Evolutionary conservation across 768 basidiomycete species (phyloP).

Genomic region (Pleurotus tuber-regium): DNA sequence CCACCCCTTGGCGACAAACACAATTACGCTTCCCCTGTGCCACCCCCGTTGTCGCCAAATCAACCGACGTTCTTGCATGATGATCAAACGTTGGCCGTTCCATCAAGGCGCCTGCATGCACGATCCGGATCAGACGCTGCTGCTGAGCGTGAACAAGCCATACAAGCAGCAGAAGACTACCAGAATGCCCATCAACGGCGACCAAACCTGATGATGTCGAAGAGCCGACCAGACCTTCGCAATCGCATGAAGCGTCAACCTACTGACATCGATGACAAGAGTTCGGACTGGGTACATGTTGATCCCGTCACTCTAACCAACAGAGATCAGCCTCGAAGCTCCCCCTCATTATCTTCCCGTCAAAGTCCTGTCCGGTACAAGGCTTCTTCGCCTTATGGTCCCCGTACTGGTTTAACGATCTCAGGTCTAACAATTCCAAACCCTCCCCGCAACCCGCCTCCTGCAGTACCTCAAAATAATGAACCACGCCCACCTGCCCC

Average conservation of each 20-base stretch:
- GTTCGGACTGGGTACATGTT: conserved; percentile 16
- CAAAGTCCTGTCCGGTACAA: conserved; percentile 30
- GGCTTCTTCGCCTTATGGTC: conserved; percentile 29
- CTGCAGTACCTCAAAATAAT: conserved; percentile 29
- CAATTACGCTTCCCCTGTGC: conserved; percentile 24
- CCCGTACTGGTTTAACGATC: neutral
- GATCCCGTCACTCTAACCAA: neutral
- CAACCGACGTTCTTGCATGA: conserved; percentile 33
- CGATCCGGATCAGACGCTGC: conserved; percentile 53
- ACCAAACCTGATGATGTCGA: conserved; percentile 10
- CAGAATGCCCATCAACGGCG: conserved; percentile 14
- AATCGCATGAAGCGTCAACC: conserved; percentile 21
- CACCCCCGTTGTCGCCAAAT: conserved; percentile 47
- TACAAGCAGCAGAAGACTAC: conserved; percentile 38
- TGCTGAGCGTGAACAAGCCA: conserved; percentile 42
- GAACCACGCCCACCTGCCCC: conserved; percentile 30
- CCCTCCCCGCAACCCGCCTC: conserved; percentile 37
- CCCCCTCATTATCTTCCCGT: conserved; percentile 25
- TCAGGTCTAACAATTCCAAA: conserved; percentile 32
- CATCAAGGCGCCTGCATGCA: conserved; percentile 32
- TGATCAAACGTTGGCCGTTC: conserved; percentile 32
- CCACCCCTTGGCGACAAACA: conserved; percentile 28
- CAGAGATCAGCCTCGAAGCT: conserved; percentile 14
- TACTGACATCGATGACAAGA: conserved; percentile 23
- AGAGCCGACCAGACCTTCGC: conserved; percentile 15